Base-by-base conservation (phyloP, 192 early-diverging fungal genomes). In the Umbelopsis sp. region DNA sequence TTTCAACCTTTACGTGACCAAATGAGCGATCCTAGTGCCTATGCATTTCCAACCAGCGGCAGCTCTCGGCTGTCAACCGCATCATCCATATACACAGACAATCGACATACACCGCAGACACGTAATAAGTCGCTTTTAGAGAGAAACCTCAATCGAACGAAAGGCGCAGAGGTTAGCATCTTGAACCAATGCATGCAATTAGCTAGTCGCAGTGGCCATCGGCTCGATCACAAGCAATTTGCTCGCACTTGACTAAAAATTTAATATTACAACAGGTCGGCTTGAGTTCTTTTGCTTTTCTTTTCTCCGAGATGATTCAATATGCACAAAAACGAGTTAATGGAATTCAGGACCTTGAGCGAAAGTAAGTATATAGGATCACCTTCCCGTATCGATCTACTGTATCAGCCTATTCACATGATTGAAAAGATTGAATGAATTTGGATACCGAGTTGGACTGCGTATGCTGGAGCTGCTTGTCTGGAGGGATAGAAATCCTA, bases 271-370 rank as follows among this genome's bases (percentile, higher is more conserved):
- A 21, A 16, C 66, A 93, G 92, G 87, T 92, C 46, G 86, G 88
- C 61, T 82, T 97, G 30, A 85, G 88, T 27, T 89, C 97, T 5
- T 95, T 94, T 78, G 86, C 92, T 16, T 96, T 97, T 73, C 74
- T 99, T 33, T 95, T 99, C 79, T 92, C 91, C 25, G 97, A 99
- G 78, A 96, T 97, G 84, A 80, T 99, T 27, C 93, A 93, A 65
- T 97, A 98, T 80, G 89, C 96, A n/a, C 97, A 98, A 81, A 97
- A 96, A 79, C 86, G 93, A 47, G 95, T 95, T 9, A 86, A 90
- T 72, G 97, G 95, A 22, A 95, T 99, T 67, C 93, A 95, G 74
- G 97, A 97, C 72, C 85, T 99, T 21, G 97, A 99, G 75, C 89
- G 92, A 78, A 95, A 92, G 94, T 95, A 89, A 58, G 76, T 69